Evolutionary conservation across 2,329 filamentous ascomycete species (phyloP).

Genomic region (Diaporthe longicolla): DNA sequence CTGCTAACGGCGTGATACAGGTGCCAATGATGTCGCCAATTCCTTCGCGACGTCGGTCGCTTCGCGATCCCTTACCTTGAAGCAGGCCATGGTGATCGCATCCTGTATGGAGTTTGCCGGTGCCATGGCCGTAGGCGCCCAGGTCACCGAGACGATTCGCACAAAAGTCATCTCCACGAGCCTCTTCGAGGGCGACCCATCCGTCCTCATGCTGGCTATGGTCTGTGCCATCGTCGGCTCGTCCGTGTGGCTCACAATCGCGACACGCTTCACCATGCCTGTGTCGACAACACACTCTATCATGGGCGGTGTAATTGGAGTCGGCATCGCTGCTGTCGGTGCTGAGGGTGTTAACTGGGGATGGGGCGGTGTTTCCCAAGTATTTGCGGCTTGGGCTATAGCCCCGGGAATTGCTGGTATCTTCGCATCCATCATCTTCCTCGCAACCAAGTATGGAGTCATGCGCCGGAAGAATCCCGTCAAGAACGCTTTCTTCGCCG

Average conservation of each 20-base stretch:
- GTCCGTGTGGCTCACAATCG: constrained; percentile 69
- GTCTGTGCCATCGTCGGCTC: constrained; percentile 68
- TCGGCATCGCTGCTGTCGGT: constrained; percentile 70
- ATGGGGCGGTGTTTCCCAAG: constrained; percentile 68
- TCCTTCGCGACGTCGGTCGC: constrained; percentile 82
- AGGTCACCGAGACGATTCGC: constrained; percentile 73
- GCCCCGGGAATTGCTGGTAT: constrained; percentile 68
- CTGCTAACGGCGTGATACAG: constrained; percentile 43
- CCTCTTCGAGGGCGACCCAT: constrained; percentile 63
- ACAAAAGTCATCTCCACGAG: constrained; percentile 69
- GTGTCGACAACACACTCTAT: constrained; percentile 75
- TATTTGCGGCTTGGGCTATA: constrained; percentile 73
- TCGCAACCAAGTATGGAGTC: constrained; percentile 69
- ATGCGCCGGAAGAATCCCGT: constrained; percentile 68
- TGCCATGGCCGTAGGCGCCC: constrained; percentile 71
- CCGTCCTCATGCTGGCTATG: constrained; percentile 71
- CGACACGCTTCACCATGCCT: constrained; percentile 68
- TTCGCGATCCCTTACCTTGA: constrained; percentile 74
- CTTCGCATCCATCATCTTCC: constrained; percentile 69
- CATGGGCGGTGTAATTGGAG: constrained; percentile 71
- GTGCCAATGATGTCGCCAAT: constrained; percentile 79
- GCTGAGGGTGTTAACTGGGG: constrained; percentile 67
- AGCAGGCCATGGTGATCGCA: constrained; percentile 72
- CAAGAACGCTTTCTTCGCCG: constrained; percentile 64
- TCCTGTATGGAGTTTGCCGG: constrained; percentile 75